Evolutionary conservation across 805 yeast genomes (phyloP).

Genomic region (Ogataea naganishii): DNA sequence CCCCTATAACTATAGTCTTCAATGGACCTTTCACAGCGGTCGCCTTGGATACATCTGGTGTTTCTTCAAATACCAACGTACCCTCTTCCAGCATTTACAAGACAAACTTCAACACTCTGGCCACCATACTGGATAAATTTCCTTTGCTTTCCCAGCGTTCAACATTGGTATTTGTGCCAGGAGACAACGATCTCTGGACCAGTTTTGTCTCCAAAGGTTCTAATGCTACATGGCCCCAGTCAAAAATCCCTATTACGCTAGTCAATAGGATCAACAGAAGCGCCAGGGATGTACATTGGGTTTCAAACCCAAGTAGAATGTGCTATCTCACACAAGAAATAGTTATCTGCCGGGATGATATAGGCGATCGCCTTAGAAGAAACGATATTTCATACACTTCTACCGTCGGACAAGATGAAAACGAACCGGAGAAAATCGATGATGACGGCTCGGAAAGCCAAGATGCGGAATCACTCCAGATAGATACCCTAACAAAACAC

Average conservation of each 20-base stretch:
- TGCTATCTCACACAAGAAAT: constrained; percentile 81
- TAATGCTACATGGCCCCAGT: constrained; percentile 60
- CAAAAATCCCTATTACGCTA: constrained; percentile 62
- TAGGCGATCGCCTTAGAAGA: constrained; percentile 61
- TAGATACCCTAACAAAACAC: constrained; percentile 14
- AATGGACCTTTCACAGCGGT: constrained; percentile 71
- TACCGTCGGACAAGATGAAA: constrained; percentile 7
- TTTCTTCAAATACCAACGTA: constrained; percentile 37
- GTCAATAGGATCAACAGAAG: constrained; percentile 57
- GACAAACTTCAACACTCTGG: constrained; percentile 64
- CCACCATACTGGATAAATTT: constrained; percentile 50
- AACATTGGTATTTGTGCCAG: constrained; percentile 73
- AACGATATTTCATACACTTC: constrained; percentile 52
- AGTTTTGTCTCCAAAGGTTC: constrained; percentile 60
- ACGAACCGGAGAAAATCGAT: constrained; percentile 18
- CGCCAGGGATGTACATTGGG: constrained; percentile 41
- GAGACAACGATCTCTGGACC: constrained; percentile 91
- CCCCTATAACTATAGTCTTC: constrained; percentile 65
- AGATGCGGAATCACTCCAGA: constrained; percentile 1
- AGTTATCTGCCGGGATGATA: constrained; percentile 62
- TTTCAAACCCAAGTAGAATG: constrained; percentile 73
- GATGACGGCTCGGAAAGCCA: constrained; percentile 16
- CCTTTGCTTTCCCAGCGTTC: constrained; percentile 43
- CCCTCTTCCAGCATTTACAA: constrained; percentile 52
- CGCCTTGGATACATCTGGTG: constrained; percentile 47